phyloP scores from a whole-genome alignment of 768 basidiomycete species.

The Rhizopogon vinicolor region DNA sequence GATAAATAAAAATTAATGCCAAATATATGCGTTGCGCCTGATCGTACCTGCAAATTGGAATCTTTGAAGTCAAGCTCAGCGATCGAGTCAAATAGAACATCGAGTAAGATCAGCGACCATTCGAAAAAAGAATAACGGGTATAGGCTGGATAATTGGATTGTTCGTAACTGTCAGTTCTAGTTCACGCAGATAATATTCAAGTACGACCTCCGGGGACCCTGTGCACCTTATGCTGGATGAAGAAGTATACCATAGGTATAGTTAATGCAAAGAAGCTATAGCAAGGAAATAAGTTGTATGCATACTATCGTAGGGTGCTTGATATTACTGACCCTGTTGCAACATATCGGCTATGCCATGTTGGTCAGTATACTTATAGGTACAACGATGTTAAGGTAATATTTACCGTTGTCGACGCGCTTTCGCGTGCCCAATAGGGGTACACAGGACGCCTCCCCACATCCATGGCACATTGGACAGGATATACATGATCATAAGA shows the following conservation, averaged over 20 bases:
- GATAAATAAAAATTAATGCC: not conserved
- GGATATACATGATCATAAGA: conserved; percentile 84
- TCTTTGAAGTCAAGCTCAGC: conserved; percentile 54
- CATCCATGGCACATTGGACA: conserved; percentile 90
- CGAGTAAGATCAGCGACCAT: conserved; percentile 76
- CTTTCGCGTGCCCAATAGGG: conserved; percentile 30
- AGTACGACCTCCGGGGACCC: conserved; percentile 67
- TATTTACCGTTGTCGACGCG: conserved; percentile 51
- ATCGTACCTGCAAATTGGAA: conserved; percentile 47
- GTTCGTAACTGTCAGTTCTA: not conserved
- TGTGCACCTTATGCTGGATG: conserved; percentile 78
- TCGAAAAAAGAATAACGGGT: conserved; percentile 84
- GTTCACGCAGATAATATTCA: not conserved
- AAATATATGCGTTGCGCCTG: not conserved
- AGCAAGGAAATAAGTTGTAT: conserved; percentile 1
- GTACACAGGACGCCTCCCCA: conserved; percentile 59
- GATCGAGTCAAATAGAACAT: conserved; percentile 71
- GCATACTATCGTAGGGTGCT: not conserved
- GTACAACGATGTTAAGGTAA: not conserved
- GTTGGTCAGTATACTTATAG: not conserved
- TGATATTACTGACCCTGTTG: conserved; percentile 38
- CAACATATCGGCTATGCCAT: conserved; percentile 43
- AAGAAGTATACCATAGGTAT: conserved; percentile 80
- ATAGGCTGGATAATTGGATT: conserved; percentile 51
- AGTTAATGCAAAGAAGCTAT: conserved; percentile 67